These are phyloP conservation scores for Penicillium sp. DNA, from an alignment of 2,329 filamentous ascomycete genomes.

Conservation along the genomic window DNA sequence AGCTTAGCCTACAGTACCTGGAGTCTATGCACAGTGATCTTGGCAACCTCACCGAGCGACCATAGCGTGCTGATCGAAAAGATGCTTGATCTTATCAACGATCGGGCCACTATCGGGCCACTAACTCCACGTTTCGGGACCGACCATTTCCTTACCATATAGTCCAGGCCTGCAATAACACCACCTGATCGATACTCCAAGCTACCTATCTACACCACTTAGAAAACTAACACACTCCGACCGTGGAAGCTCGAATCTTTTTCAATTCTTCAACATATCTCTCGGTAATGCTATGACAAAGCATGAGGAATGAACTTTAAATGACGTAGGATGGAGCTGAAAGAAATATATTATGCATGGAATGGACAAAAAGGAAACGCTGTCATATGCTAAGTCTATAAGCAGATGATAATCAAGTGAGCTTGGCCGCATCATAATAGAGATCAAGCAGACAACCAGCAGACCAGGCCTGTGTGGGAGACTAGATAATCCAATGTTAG, in stretches of 20 bases:
- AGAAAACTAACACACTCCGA: no score
- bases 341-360: background rate
- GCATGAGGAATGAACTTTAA: no score
- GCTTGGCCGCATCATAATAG: constrained; percentile 79
- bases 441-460: constrained; percentile 91
- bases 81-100: background rate
- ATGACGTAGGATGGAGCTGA: background rate
- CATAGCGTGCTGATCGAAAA: background rate
- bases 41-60: background rate
- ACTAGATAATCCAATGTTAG: constrained; percentile 50
- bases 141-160: background rate
- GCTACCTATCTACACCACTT: no score
- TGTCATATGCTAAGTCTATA: background rate
- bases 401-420: constrained; percentile 15
- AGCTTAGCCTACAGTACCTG: background rate
- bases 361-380: background rate
- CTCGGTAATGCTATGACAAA: no score
- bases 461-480: constrained; percentile 95
- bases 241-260: no score
- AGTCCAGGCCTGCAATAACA: no score
- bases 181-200: no score
- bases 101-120: background rate
- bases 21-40: background rate
- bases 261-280: no score
- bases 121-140: background rate